A percentile compares a stretch with the other conserved stretches of the same genome.
Evolutionary conservation across 2,329 filamentous ascomycete species (phyloP).

Genomic region (Clarireedia paspali): DNA sequence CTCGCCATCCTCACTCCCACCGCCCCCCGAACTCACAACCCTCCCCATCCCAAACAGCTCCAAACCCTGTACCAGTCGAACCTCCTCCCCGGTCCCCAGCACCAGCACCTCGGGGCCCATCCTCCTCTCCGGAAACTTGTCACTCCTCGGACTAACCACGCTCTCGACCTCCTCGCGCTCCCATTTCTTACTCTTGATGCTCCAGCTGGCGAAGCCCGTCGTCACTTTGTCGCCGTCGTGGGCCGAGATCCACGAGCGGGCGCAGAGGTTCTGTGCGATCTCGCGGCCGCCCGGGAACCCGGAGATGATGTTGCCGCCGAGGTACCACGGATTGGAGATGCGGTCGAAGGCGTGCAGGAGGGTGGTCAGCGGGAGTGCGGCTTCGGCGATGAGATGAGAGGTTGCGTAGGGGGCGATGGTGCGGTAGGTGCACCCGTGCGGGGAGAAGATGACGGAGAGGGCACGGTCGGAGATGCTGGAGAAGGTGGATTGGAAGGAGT

Average conservation of each 20-base stretch:
- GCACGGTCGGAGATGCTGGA: conserved; percentile 35
- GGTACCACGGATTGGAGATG: conserved; percentile 51
- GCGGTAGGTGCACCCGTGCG: conserved; percentile 51
- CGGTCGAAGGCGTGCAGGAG: conserved; percentile 58
- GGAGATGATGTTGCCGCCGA: conserved; percentile 50
- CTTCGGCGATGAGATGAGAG: conserved; percentile 46
- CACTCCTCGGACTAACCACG: conserved; percentile 24
- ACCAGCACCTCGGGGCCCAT: conserved; percentile 35
- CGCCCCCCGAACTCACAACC: conserved; percentile 34
- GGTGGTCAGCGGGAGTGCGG: conserved; percentile 53
- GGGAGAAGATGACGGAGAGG: conserved; percentile 56
- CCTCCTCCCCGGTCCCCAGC: conserved; percentile 37
- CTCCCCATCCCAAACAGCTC: conserved; percentile 13
- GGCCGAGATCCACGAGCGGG: conserved; percentile 51
- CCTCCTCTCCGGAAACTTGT: conserved; percentile 16
- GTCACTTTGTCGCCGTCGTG: conserved; percentile 54
- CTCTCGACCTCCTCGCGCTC: conserved; percentile 38
- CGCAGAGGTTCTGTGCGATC: conserved; percentile 45
- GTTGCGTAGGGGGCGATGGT: conserved; percentile 43
- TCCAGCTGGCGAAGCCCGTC: conserved; percentile 42
- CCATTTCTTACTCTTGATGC: conserved; percentile 41
- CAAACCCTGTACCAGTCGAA: conserved; percentile 29
- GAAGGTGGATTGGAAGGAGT: conserved; percentile 20
- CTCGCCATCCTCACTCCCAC: neutral
- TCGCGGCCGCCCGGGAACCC: conserved; percentile 50